These are phyloP conservation scores for Solanum appendiculatum DNA, from an alignment of 257 asterid genomes.

Conservation along the genomic window DNA sequence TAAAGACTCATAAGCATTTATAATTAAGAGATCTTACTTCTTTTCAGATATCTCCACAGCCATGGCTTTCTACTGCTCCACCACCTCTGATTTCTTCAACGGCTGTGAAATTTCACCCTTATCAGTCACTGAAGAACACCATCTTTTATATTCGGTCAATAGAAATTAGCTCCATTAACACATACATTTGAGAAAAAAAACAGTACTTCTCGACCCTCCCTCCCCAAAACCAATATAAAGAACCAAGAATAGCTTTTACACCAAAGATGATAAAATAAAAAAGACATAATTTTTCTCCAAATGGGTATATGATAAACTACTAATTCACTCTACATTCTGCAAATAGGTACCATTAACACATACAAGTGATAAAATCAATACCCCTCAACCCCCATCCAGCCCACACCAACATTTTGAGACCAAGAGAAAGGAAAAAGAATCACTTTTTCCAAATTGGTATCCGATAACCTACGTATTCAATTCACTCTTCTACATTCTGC, in stretches of 20 bases:
- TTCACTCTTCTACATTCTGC: too few species aligned
- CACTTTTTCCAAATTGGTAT: background rate
- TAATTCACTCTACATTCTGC: conserved; percentile 3
- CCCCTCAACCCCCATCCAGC: background rate
- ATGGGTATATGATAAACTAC: background rate
- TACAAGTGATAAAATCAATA: background rate
- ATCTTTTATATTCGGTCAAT: conserved; percentile 16
- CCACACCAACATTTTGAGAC: background rate
- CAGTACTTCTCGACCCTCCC: background rate
- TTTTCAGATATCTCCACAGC: conserved; percentile 6
- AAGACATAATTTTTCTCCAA: background rate
- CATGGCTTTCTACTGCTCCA: conserved; percentile 10
- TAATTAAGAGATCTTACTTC: conserved; percentile 14
- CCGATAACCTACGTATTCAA: background rate
- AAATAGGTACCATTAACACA: background rate
- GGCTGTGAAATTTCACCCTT: conserved; percentile 7
- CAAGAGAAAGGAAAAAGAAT: background rate
- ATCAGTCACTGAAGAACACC: conserved; percentile 1
- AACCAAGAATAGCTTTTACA: background rate
- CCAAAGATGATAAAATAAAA: background rate
- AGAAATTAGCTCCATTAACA: background rate
- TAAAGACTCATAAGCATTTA: background rate
- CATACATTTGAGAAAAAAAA: background rate
- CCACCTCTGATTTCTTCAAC: conserved; percentile 14
- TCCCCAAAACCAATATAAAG: background rate